phyloP scores from a whole-genome alignment of 768 basidiomycete species.

The Candolleomyces eurysporus region DNA sequence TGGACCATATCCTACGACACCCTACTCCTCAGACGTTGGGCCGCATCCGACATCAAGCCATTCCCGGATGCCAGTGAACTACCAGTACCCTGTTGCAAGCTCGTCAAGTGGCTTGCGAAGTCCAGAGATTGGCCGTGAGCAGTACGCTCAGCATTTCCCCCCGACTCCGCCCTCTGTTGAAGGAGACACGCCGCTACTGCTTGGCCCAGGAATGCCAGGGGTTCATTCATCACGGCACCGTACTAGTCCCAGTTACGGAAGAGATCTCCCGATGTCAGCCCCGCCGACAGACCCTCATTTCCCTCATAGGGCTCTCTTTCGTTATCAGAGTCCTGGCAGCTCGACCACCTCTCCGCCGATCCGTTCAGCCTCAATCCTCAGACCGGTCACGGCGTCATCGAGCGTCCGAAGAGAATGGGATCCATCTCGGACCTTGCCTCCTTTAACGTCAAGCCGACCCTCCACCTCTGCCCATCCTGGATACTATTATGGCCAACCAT shows the following conservation, averaged over 20 bases:
- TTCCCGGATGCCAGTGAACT: conserved; percentile 26
- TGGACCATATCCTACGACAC: conserved; percentile 51
- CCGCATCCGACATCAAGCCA: conserved; percentile 5
- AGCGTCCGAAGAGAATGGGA: conserved; percentile 22
- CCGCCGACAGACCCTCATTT: conserved; percentile 20
- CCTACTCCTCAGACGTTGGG: conserved; percentile 3
- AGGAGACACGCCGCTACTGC: conserved; percentile 28
- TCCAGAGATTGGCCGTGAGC: conserved; percentile 16
- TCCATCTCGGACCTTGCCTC: conserved; percentile 30
- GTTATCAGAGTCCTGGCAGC: conserved; percentile 16
- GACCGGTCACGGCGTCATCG: conserved; percentile 26
- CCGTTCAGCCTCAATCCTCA: conserved; percentile 16
- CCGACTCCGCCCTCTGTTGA: neutral
- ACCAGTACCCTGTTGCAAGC: neutral
- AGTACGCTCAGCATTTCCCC: neutral
- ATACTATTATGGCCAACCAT: conserved; percentile 13
- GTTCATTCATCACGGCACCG: conserved; percentile 19
- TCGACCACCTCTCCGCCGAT: conserved; percentile 19
- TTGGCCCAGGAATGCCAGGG: conserved; percentile 58
- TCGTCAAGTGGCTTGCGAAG: neutral
- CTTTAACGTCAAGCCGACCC: conserved; percentile 24
- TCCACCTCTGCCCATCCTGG: conserved; percentile 14
- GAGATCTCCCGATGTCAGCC: conserved; percentile 17
- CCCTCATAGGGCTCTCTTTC: conserved; percentile 14
- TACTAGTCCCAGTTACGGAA: conserved; percentile 18